Conservation (phyloP, 78 protist genomes). For the Capsaspora owczarzaki region DNA sequence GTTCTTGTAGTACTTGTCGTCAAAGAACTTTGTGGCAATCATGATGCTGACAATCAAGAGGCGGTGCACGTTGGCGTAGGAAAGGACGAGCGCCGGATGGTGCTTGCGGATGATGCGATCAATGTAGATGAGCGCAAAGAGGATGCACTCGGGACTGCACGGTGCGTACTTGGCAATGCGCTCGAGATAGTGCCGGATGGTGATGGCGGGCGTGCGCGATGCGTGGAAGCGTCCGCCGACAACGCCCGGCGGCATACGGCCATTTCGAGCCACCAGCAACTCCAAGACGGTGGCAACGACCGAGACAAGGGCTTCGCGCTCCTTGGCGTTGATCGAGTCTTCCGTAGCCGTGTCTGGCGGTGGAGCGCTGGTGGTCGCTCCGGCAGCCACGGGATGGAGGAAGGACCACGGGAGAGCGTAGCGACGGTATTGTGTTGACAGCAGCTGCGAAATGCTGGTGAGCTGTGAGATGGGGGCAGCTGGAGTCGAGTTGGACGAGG, state of each 20-base stretch:
- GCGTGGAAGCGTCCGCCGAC: too few species aligned
- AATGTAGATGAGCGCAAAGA: slow-evolving; percentile 41
- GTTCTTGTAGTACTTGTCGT: slow-evolving; percentile 60
- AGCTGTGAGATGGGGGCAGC: too few species aligned
- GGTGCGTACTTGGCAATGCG: slow-evolving; percentile 14
- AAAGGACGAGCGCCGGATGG: slow-evolving; percentile 17
- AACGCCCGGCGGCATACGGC: background rate
- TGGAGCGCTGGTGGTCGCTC: too few species aligned
- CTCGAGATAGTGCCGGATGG: background rate
- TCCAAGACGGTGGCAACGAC: background rate
- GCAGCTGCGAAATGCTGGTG: too few species aligned
- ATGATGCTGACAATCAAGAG: slow-evolving; percentile 39
- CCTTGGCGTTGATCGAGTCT: too few species aligned
- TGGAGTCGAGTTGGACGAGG: too few species aligned
- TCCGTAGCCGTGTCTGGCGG: too few species aligned
- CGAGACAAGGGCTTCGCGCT: background rate
- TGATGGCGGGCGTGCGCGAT: background rate
- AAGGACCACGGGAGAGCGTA: too few species aligned
- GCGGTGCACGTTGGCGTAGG: slow-evolving; percentile 46
- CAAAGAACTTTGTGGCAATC: slow-evolving; percentile 52
- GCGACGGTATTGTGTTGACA: too few species aligned
- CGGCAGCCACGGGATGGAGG: too few species aligned
- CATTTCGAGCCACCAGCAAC: background rate
- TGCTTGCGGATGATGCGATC: slow-evolving; percentile 26
- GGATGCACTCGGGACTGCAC: slow-evolving; percentile 46